A percentile compares a stretch with the other conserved stretches of the same genome.
phyloP scores from a whole-genome alignment of 2,329 filamentous ascomycete genomes.

The Aspergillus sp. region DNA sequence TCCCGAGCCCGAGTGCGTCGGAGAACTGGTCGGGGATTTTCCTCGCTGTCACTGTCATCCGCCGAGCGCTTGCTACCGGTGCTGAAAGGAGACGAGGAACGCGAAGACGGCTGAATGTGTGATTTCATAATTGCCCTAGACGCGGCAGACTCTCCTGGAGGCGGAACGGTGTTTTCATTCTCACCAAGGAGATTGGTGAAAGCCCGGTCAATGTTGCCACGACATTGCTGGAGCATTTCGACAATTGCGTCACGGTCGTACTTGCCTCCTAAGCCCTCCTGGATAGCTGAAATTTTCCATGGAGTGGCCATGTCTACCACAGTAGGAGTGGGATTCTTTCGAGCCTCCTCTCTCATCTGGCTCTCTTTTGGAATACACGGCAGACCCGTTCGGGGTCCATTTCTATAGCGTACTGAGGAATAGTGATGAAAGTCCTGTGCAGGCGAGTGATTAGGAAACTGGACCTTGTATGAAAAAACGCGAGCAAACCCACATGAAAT shows the following conservation, averaged over 20 bases:
- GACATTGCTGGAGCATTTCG: slow-evolving; percentile 48
- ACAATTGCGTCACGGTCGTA: slow-evolving; percentile 49
- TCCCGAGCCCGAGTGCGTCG: slow-evolving; percentile 23
- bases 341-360: slow-evolving; percentile 5
- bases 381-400: slow-evolving; percentile 54
- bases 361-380: slow-evolving; percentile 42
- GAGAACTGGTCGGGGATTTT: slow-evolving; percentile 25
- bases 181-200: slow-evolving; percentile 50
- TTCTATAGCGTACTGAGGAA: slow-evolving; percentile 59
- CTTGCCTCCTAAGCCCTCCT: slow-evolving; percentile 47
- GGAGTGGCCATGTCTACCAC: slow-evolving; percentile 41
- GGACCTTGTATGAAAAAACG: background rate
- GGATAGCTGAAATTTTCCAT: slow-evolving; percentile 54
- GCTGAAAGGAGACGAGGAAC: slow-evolving; percentile 38
- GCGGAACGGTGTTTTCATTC: slow-evolving; percentile 36
- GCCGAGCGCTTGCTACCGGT: slow-evolving; percentile 39
- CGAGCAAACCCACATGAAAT: slow-evolving; percentile 52
- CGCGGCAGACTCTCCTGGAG: slow-evolving; percentile 14
- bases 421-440: slow-evolving; percentile 60
- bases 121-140: slow-evolving; percentile 25
- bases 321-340: background rate
- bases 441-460: slow-evolving; percentile 4
- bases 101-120: slow-evolving; percentile 30
- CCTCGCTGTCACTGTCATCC: slow-evolving; percentile 34
- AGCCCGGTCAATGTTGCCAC: slow-evolving; percentile 50